Base-by-base conservation (phyloP, 2,329 filamentous ascomycete species). In the Thyridium curvatum region DNA sequence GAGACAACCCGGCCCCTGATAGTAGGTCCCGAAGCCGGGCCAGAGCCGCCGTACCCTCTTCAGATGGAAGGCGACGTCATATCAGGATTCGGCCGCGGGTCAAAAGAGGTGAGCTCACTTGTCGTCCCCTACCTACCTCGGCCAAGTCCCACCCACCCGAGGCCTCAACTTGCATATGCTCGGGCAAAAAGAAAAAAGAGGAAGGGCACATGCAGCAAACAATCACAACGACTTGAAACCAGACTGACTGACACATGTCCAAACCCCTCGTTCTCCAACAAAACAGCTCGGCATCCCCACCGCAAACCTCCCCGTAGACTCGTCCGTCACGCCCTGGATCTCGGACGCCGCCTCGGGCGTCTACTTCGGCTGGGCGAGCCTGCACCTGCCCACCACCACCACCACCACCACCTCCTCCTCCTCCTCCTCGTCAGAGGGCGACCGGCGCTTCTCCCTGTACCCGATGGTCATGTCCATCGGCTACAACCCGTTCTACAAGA, bases 401-500 rank as follows among this genome's bases (percentile, higher is more conserved):
- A 77, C 51, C 68, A 74, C 1, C 61, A 74, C 49, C 52, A 48
- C 39, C 15, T 29, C 43, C 12, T 39, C 46, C 3, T 38, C 49
- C 31, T 49, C 55, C 41, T 51, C 55, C 8, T 37, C 49, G 33
- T 37, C 43, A 40, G 38, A 38, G 34, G 34, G 45, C 52, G 51
- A 40, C 50, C 52, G 4, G 5, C n/a, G 29, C 46, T 58, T 47
- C 46, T 44, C 34, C 33, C 69, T 93, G 41, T 87, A 83, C 61
- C 87, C 87, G 1, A 93, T 94, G 75, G 89, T 94, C 48, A 86
- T 96, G 82, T 87, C 81, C 44, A 91, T 96, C 49, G 93, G 93
- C 33, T 97, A 90, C 75, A 98, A 97, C 64, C 93, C 93, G 0
- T 97, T 90, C 66, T 98, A 95, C 74, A 89, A 90, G 60, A 97